Evolutionary conservation across 192 early-diverging fungal genomes (phyloP).

Genomic region (Coemansia sp.): DNA sequence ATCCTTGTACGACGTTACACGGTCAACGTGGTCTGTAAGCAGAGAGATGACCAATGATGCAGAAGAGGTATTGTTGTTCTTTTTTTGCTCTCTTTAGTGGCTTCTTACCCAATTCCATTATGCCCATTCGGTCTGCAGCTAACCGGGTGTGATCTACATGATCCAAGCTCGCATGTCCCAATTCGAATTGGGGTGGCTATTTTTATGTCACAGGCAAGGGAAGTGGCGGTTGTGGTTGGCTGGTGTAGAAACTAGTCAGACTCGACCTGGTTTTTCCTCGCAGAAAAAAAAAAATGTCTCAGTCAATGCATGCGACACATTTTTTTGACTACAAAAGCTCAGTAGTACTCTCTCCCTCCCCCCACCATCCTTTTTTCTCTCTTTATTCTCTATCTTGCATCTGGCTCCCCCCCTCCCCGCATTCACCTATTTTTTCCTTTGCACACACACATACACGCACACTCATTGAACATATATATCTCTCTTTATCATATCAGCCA

Average conservation of each 20-base stretch:
- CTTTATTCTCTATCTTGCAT: too few relatives aligned
- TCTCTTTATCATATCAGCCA: not conserved
- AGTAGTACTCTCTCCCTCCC: not conserved
- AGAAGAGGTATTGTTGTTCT: constrained; percentile 8
- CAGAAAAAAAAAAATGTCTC: not conserved
- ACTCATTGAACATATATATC: too few relatives aligned
- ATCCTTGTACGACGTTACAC: constrained; percentile 3
- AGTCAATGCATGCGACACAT: not conserved
- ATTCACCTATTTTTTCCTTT: not conserved
- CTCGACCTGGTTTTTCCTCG: not conserved
- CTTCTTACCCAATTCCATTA: not conserved
- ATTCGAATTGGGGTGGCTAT: not conserved
- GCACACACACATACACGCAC: not conserved
- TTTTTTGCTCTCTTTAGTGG: too few relatives aligned
- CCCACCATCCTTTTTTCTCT: not conserved
- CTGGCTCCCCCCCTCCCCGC: not conserved
- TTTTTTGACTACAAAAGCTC: not conserved
- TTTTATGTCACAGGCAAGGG: not conserved
- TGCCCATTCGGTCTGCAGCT: too few relatives aligned
- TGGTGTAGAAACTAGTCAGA: not conserved
- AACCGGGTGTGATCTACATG: constrained; percentile 3
- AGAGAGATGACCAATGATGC: not conserved
- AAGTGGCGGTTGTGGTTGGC: not conserved
- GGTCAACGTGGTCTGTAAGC: not conserved
- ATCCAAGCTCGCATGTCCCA: not conserved